These are phyloP conservation scores for Musa schizocarpa DNA, from an alignment of 176 grass and related monocot species.

Conservation along the genomic window DNA sequence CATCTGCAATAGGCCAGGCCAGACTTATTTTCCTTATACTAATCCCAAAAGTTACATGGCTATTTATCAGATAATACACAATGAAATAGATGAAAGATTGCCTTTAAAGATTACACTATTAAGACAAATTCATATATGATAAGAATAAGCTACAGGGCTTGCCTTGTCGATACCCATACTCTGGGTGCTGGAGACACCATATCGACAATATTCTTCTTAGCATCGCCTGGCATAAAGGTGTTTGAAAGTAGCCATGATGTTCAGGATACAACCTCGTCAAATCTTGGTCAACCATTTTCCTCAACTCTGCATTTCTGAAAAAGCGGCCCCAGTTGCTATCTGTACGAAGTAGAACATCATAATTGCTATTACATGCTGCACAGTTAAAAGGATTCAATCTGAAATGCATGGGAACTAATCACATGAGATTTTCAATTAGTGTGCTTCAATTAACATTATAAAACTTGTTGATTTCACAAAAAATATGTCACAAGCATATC, in stretches of 20 bases:
- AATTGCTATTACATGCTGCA: not conserved
- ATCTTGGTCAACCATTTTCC: slow-evolving; percentile 84
- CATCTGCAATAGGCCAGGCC: not conserved
- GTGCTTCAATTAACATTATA: not conserved
- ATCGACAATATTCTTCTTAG: slow-evolving; percentile 73
- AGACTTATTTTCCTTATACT: not conserved
- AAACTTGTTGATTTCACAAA: slow-evolving; percentile 2
- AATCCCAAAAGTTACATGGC: not conserved
- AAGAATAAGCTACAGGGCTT: slow-evolving; percentile 16
- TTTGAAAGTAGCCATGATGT: slow-evolving; percentile 81
- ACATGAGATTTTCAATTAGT: not conserved
- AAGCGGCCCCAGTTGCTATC: slow-evolving; percentile 91
- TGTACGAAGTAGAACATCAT: slow-evolving; percentile 10
- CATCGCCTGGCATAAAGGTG: slow-evolving; percentile 65
- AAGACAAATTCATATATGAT: not conserved
- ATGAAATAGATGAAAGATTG: not conserved
- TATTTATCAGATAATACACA: not conserved
- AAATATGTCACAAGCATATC: slow-evolving; percentile 3
- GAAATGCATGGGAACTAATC: not conserved
- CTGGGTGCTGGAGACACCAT: slow-evolving; percentile 88
- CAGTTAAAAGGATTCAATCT: not conserved
- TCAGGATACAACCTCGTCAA: slow-evolving; percentile 79
- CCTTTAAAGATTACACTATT: not conserved
- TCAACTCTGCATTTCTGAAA: slow-evolving; percentile 81
- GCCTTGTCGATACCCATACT: slow-evolving; percentile 87